phyloP scores from a whole-genome alignment of 805 yeast species.

The Candida tammaniensis region DNA sequence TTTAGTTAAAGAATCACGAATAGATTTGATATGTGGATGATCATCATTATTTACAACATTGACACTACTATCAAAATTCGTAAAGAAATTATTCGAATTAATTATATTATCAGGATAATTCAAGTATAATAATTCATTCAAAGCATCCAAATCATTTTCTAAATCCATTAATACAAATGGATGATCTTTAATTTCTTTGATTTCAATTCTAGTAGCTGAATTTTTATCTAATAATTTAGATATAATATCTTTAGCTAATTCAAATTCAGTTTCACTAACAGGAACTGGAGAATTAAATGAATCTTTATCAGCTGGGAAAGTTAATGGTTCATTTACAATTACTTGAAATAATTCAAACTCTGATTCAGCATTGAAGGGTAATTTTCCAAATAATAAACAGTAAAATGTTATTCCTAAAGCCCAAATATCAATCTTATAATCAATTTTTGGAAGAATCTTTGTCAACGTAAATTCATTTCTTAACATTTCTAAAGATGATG shows the following conservation, averaged over 20 bases:
- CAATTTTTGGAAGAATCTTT: conserved; percentile 49
- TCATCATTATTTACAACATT: no score
- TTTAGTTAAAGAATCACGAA: conserved; percentile 55
- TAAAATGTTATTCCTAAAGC: conserved; percentile 90
- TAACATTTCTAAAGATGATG: conserved; percentile 21
- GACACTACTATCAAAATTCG: conserved; percentile 1
- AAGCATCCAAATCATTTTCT: conserved; percentile 31
- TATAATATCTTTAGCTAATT: conserved; percentile 58
- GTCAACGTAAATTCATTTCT: conserved; percentile 19
- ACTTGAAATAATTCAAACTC: conserved; percentile 84
- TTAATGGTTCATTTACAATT: conserved; percentile 61
- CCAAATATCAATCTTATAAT: conserved; percentile 93
- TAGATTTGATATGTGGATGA: no score
- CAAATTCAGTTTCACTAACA: conserved; percentile 42
- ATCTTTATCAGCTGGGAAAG: conserved; percentile 47
- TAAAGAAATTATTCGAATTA: conserved; percentile 2
- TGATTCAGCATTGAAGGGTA: conserved; percentile 86
- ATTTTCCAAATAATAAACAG: conserved; percentile 80
- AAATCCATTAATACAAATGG: conserved; percentile 54
- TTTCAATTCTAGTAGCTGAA: conserved; percentile 64
- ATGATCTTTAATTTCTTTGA: conserved; percentile 71
- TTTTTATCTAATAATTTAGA: conserved; percentile 62
- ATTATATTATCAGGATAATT: conserved; percentile 16
- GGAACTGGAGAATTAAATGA: conserved; percentile 37
- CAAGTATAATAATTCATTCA: conserved; percentile 35